Base-by-base conservation (phyloP, 2,329 filamentous ascomycete species). In the Aphanoascus verrucosus region DNA sequence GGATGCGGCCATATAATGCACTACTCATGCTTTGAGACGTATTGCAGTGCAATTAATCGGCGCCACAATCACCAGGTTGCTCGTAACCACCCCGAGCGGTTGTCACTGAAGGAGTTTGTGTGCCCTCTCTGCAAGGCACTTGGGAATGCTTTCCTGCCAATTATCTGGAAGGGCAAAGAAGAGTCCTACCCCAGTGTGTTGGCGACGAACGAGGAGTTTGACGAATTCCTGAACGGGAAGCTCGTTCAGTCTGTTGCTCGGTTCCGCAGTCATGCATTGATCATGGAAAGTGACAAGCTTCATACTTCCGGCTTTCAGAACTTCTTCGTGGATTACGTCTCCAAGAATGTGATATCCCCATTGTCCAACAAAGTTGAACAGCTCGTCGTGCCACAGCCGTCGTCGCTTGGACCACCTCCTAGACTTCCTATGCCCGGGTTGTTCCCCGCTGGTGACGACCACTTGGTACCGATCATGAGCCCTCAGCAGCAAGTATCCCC, bases 1-100 rank as follows among this genome's bases (percentile, higher is more conserved):
- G 88, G 91, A 8, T 98, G 93, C 68, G 93, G 93, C 2, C 93
- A 98, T 67, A 94, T 98, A 64, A 98, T 98, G 93, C 93, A 98
- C 68, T 97, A 87, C 67, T 83, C 81, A 60, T 98, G 93, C 70
- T 98, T 98, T 65, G 89, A 96, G 63, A 81, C 86, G 40, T 98
- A 97, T 64, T 85, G 88, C 59, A 81, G 86, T 44, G 88, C 91
- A 3, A 94, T 88, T 0, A 77, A 84, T 51, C 80, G 90, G 56
- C 81, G 93, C 38, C 94, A 98, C 65, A 81, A 80, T 17, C 88
- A 93, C 62, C 93, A 98, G 67, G 95, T 98, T 67, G 90, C 93
- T 6, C 81, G 93, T 12, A 88, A 95, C 62, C 93, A 97, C 62
- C 93, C 93, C 0, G 94, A 98, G 66, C 79, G 84, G 53, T 77